These are phyloP conservation scores for Colletotrichum orchidophilum DNA, from an alignment of 2,329 filamentous ascomycete species.

Conservation along the genomic window DNA sequence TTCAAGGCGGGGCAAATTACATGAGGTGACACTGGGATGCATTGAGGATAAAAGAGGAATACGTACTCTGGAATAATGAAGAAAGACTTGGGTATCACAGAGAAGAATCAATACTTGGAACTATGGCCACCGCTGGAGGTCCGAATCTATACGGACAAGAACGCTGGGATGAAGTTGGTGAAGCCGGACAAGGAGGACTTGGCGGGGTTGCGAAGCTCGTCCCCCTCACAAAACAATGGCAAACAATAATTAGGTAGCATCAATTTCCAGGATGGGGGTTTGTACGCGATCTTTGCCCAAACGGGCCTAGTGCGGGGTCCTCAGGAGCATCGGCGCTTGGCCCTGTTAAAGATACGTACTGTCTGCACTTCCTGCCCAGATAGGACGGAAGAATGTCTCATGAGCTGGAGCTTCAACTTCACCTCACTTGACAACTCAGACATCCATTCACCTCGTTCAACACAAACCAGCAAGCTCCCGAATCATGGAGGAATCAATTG, in stretches of 20 bases:
- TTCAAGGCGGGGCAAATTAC: slow-evolving; percentile 1
- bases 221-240: slow-evolving; percentile 4
- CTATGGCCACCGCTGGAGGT: neutral
- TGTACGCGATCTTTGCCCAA: slow-evolving; percentile 7
- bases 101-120: neutral
- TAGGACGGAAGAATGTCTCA: neutral
- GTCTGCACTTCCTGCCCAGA: neutral
- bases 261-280: slow-evolving; percentile 24
- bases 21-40: neutral
- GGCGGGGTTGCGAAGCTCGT: slow-evolving; percentile 31
- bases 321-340: neutral
- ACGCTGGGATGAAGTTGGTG: slow-evolving; percentile 14
- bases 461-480: too few relatives aligned
- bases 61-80: slow-evolving; percentile 2
- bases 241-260: neutral
- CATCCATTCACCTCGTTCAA: neutral
- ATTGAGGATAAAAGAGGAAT: too few relatives aligned
- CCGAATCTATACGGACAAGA: neutral
- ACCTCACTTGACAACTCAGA: neutral
- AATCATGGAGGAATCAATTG: neutral
- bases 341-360: slow-evolving; percentile 1
- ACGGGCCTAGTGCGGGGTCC: slow-evolving; percentile 29
- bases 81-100: neutral
- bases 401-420: neutral
- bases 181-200: slow-evolving; percentile 10